phyloP scores from a whole-genome alignment of 169 alveolate genomes.

The Cryptosporidium canis region DNA sequence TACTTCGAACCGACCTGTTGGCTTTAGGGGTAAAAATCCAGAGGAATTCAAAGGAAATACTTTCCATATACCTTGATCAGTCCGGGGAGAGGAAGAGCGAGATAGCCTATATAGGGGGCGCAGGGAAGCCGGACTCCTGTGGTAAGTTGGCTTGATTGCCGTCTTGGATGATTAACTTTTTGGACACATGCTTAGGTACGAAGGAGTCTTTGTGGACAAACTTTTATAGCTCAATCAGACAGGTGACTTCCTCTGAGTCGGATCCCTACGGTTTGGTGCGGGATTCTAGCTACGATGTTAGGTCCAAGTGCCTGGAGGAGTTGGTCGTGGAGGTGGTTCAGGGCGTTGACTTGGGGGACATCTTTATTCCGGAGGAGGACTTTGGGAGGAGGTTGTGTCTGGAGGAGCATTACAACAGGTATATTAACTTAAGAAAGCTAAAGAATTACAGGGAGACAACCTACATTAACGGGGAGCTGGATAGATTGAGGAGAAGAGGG shows the following conservation, averaged over 20 bases:
- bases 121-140: no score
- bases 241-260: constrained; percentile 73
- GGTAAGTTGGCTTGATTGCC: constrained; percentile 13
- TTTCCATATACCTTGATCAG: constrained; percentile 47
- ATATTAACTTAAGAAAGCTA: constrained; percentile 80
- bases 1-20: constrained; percentile 44
- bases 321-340: constrained; percentile 75
- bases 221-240: constrained; percentile 80
- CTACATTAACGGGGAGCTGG: constrained; percentile 65
- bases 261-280: constrained; percentile 75
- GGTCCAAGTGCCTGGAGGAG: constrained; percentile 73
- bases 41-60: constrained; percentile 68
- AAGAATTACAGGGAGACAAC: constrained; percentile 73
- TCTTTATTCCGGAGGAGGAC: constrained; percentile 83
- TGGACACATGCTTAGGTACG: constrained; percentile 58
- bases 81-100: constrained; percentile 46
- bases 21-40: constrained; percentile 72
- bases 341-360: constrained; percentile 74
- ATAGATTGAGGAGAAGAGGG: constrained; percentile 45
- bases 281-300: constrained; percentile 71
- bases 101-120: constrained; percentile 56
- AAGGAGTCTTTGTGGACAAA: constrained; percentile 80
- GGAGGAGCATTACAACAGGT: constrained; percentile 78
- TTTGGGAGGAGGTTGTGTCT: constrained; percentile 81
- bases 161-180: neutral